Conservation (phyloP, 305 asterid species). For the Fraxinus velutina region DNA sequence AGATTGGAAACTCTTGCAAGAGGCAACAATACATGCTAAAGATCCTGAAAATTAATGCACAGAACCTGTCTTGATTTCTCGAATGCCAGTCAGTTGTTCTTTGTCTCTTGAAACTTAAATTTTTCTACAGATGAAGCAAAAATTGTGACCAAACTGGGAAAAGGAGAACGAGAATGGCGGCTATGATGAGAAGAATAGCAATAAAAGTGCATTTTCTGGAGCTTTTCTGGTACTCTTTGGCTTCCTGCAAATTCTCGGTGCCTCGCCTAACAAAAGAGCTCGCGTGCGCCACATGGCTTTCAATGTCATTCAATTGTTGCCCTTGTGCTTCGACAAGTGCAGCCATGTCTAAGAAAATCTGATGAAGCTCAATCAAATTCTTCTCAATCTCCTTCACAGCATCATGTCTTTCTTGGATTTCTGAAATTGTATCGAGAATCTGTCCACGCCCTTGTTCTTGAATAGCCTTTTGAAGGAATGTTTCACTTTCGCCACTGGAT, state of each 20-base stretch:
- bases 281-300: constrained; percentile 75
- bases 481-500: constrained; percentile 71
- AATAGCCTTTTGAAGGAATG: constrained; percentile 60
- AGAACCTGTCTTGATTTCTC: not conserved
- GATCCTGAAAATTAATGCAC: not conserved
- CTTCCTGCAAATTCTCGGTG: constrained; percentile 62
- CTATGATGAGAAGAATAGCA: constrained; percentile 49
- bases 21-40: not conserved
- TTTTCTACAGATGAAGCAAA: constrained; percentile 19
- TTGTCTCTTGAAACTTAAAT: not conserved
- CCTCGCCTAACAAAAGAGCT: constrained; percentile 72
- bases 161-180: constrained; percentile 34
- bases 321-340: constrained; percentile 77
- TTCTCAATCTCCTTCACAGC: constrained; percentile 77
- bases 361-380: constrained; percentile 70
- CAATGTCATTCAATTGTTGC: constrained; percentile 61
- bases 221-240: constrained; percentile 59
- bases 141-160: constrained; percentile 63
- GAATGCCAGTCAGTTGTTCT: not conserved
- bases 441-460: constrained; percentile 74
- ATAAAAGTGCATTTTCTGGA: constrained; percentile 59
- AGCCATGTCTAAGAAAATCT: constrained; percentile 73
- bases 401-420: constrained; percentile 74
- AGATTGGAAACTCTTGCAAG: not conserved
- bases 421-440: constrained; percentile 60